Percentiles rank a stretch among this genome's conserved stretches.
Evolutionary conservation across 495 filamentous ascomycete genomes (phyloP).

Genomic region (Acidiella bohemica): DNA sequence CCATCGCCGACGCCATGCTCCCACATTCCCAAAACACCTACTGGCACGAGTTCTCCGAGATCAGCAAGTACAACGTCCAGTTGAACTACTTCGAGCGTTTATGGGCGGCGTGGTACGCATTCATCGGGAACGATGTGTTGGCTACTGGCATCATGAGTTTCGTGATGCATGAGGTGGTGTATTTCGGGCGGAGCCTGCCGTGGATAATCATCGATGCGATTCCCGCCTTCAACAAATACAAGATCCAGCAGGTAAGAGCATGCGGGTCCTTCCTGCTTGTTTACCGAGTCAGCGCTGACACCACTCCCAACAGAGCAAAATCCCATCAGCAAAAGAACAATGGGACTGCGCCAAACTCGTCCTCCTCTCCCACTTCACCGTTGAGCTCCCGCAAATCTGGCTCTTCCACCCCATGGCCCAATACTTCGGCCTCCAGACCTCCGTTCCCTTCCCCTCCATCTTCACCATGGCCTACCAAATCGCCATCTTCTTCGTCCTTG

Average conservation of each 20-base stretch:
- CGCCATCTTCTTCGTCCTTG: slow-evolving; percentile 83
- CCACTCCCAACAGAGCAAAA: slow-evolving; percentile 55
- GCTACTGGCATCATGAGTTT: slow-evolving; percentile 97
- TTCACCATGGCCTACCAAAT: slow-evolving; percentile 87
- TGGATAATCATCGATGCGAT: slow-evolving; percentile 89
- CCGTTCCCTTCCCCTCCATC: slow-evolving; percentile 75
- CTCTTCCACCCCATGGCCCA: slow-evolving; percentile 97
- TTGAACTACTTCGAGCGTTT: slow-evolving; percentile 71
- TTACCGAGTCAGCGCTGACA: too few relatives aligned
- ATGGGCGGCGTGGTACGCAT: slow-evolving; percentile 96
- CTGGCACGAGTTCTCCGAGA: slow-evolving; percentile 71
- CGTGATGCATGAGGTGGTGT: slow-evolving; percentile 82
- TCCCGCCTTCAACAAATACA: slow-evolving; percentile 78
- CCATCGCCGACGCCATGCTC: slow-evolving; percentile 15
- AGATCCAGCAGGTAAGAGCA: slow-evolving; percentile 69
- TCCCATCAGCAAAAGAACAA: slow-evolving; percentile 79
- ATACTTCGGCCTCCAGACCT: slow-evolving; percentile 76
- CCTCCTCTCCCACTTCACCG: slow-evolving; percentile 85
- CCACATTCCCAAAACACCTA: slow-evolving; percentile 35
- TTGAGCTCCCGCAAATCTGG: slow-evolving; percentile 97
- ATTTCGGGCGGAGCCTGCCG: slow-evolving; percentile 83
- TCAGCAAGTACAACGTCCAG: slow-evolving; percentile 74
- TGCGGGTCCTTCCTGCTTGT: too few relatives aligned
- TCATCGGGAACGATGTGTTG: slow-evolving; percentile 92
- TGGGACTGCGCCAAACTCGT: slow-evolving; percentile 88